phyloP scores from a whole-genome alignment of 805 yeast genomes.

The Candida yuanshanica region DNA sequence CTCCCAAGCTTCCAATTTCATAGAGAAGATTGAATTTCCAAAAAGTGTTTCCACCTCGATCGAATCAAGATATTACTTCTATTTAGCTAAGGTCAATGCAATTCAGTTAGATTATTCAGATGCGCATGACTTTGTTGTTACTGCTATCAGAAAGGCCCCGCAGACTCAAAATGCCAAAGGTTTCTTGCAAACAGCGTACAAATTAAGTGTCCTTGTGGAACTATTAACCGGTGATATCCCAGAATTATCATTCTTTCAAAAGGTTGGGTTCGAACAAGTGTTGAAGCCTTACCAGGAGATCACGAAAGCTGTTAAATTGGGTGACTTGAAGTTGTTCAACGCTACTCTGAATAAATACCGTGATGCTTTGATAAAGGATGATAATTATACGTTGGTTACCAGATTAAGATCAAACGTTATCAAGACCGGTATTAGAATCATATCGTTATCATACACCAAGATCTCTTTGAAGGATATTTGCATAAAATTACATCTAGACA shows the following conservation, averaged over 20 bases:
- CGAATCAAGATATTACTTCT: slow-evolving; percentile 87
- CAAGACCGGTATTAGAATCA: slow-evolving; percentile 93
- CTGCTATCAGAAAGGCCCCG: slow-evolving; percentile 96
- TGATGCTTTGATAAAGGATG: slow-evolving; percentile 61
- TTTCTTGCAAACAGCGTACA: slow-evolving; percentile 83
- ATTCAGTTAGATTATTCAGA: slow-evolving; percentile 89
- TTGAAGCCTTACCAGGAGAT: slow-evolving; percentile 80
- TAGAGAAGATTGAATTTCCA: slow-evolving; percentile 87
- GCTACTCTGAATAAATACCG: slow-evolving; percentile 63
- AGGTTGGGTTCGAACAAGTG: slow-evolving; percentile 50
- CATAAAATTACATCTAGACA: slow-evolving; percentile 82
- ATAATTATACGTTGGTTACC: slow-evolving; percentile 75
- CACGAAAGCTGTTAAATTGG: slow-evolving; percentile 86
- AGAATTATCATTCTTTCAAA: slow-evolving; percentile 74
- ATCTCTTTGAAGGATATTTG: slow-evolving; percentile 93
- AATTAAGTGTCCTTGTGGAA: slow-evolving; percentile 82
- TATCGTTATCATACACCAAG: slow-evolving; percentile 83
- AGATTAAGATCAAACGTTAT: slow-evolving; percentile 95
- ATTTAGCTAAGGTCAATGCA: slow-evolving; percentile 84
- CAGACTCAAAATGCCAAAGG: slow-evolving; percentile 82
- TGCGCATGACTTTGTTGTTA: slow-evolving; percentile 84
- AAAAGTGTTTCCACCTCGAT: slow-evolving; percentile 78
- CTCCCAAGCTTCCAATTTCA: slow-evolving; percentile 81
- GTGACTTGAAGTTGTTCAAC: slow-evolving; percentile 80
- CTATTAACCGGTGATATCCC: slow-evolving; percentile 96